These are phyloP conservation scores for Emmonsiellopsis sp. DNA, from an alignment of 2,329 filamentous ascomycete genomes.

Conservation along the genomic window DNA sequence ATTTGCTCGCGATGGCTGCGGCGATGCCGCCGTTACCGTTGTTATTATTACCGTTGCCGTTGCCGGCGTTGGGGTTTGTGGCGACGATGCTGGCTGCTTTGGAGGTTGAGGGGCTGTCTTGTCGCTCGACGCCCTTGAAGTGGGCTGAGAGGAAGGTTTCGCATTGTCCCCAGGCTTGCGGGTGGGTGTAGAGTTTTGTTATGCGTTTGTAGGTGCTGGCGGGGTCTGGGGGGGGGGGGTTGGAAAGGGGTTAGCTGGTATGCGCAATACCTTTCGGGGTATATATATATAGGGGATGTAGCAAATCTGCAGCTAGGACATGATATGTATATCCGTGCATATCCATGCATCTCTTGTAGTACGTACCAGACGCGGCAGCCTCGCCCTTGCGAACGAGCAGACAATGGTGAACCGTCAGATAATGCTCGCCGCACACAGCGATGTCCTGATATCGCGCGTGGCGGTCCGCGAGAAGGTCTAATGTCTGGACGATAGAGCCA, in stretches of 20 bases:
- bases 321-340: neutral
- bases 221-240: conserved; percentile 3
- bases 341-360: neutral
- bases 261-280: too few relatives aligned
- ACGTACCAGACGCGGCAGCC: conserved; percentile 7
- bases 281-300: neutral
- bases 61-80: conserved; percentile 28
- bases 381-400: conserved; percentile 49
- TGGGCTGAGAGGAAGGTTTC: conserved; percentile 60
- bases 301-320: neutral
- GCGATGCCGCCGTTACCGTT: conserved; percentile 46
- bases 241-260: neutral
- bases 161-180: conserved; percentile 93
- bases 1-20: conserved; percentile 69
- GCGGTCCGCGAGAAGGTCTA: conserved; percentile 79
- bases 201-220: conserved; percentile 48
- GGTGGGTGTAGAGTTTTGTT: conserved; percentile 78
- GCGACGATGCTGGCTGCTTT: conserved; percentile 69
- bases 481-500: conserved; percentile 79
- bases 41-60: too few relatives aligned
- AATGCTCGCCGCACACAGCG: conserved; percentile 71
- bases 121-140: conserved; percentile 64
- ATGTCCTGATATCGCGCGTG: conserved; percentile 56
- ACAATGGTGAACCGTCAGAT: conserved; percentile 81
- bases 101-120: conserved; percentile 79